Conservation (phyloP, 2,329 filamentous ascomycete species). For the Diaporthe velutina region DNA sequence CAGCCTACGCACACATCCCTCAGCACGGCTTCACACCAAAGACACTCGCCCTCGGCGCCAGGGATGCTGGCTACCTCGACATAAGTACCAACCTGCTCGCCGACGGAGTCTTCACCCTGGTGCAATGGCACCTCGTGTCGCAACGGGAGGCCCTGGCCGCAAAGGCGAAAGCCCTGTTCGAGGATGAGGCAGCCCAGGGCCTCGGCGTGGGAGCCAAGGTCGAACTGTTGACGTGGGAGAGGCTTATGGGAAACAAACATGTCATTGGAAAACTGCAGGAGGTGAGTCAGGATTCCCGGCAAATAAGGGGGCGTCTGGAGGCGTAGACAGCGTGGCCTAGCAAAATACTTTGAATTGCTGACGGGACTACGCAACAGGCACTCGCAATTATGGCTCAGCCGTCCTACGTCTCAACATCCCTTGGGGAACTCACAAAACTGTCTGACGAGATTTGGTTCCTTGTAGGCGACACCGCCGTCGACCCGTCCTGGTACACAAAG, state of each 20-base stretch:
- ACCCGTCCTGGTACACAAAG: slow-evolving; percentile 87
- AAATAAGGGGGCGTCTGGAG: too few species aligned
- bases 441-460: slow-evolving; percentile 95
- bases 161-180: slow-evolving; percentile 55
- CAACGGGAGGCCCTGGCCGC: slow-evolving; percentile 72
- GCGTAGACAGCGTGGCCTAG: too few species aligned
- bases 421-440: slow-evolving; percentile 83
- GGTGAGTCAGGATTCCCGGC: slow-evolving; percentile 61
- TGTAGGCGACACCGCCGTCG: slow-evolving; percentile 84
- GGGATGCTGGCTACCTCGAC: slow-evolving; percentile 87
- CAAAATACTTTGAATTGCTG: not conserved
- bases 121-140: slow-evolving; percentile 80
- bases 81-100: slow-evolving; percentile 88
- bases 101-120: slow-evolving; percentile 83
- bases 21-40: slow-evolving; percentile 83
- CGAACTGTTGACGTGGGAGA: slow-evolving; percentile 78
- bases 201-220: slow-evolving; percentile 73
- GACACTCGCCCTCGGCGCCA: slow-evolving; percentile 81
- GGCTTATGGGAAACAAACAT: slow-evolving; percentile 79
- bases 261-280: slow-evolving; percentile 88
- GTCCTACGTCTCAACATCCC: slow-evolving; percentile 78
- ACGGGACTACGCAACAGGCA: slow-evolving; percentile 65
- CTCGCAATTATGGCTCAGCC: slow-evolving; percentile 92
- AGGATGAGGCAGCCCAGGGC: slow-evolving; percentile 47
- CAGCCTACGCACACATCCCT: slow-evolving; percentile 85